Evolutionary conservation across 495 filamentous ascomycete genomes (phyloP).

Genomic region (Penicillium pulvis): DNA sequence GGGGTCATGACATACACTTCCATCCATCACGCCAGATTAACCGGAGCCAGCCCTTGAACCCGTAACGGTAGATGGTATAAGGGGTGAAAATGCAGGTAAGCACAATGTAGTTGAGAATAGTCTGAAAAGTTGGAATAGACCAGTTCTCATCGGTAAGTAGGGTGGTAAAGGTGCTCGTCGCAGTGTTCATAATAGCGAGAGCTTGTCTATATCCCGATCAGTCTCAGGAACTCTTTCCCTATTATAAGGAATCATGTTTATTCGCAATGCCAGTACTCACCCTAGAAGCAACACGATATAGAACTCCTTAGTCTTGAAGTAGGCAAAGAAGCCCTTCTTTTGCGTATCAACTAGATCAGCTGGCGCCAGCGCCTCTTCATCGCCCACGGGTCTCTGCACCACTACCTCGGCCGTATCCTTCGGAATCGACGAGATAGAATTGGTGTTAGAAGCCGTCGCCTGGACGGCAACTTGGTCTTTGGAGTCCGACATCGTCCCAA

Average conservation of each 20-base stretch:
- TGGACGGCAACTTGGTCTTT: constrained; percentile 34
- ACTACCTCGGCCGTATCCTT: constrained; percentile 29
- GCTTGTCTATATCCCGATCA: constrained; percentile 60
- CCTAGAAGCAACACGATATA: constrained; percentile 80
- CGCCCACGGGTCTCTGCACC: constrained; percentile 15
- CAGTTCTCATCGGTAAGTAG: constrained; percentile 69
- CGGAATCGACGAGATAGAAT: constrained; percentile 22
- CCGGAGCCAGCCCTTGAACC: constrained; percentile 65
- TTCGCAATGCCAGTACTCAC: constrained; percentile 37
- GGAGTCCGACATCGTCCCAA: constrained; percentile 26
- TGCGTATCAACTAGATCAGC: constrained; percentile 40
- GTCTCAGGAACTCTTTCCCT: neutral
- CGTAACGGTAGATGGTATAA: constrained; percentile 80
- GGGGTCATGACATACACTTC: constrained; percentile 60
- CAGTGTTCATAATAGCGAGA: constrained; percentile 83
- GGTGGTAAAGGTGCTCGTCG: constrained; percentile 82
- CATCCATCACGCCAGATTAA: constrained; percentile 74
- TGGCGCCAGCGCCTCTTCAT: constrained; percentile 21
- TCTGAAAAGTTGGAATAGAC: constrained; percentile 95
- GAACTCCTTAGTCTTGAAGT: constrained; percentile 82
- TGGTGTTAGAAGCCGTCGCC: constrained; percentile 17
- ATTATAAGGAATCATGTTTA: neutral
- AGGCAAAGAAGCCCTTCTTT: constrained; percentile 71
- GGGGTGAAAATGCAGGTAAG: constrained; percentile 80
- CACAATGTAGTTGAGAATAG: constrained; percentile 90